Conservation (phyloP, 2,329 filamentous ascomycete species). For the Elsinoe australis region DNA sequence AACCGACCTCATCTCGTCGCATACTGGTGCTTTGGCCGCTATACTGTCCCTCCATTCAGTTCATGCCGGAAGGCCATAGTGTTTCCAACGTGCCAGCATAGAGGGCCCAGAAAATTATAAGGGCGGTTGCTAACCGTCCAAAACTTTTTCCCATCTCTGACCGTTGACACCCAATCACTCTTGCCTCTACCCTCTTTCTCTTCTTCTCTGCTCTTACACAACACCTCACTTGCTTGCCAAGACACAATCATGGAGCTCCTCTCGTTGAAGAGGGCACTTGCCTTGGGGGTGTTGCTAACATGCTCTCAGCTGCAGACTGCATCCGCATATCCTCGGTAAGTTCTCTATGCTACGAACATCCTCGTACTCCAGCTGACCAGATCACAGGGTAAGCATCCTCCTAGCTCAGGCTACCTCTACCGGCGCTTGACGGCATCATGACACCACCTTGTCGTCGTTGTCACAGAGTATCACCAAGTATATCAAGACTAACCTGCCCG, state of each 20-base stretch:
- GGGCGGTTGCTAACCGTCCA: conserved; percentile 9
- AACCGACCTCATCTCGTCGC: neutral
- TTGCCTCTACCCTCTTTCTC: neutral
- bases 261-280: conserved; percentile 12
- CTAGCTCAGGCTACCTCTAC: neutral
- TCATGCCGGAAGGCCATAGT: conserved; percentile 8
- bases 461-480: neutral
- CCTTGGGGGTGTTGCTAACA: conserved; percentile 14
- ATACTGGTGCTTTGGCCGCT: conserved; percentile 9
- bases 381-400: conserved; percentile 9
- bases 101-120: conserved; percentile 1
- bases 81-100: neutral
- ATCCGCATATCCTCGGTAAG: conserved; percentile 15
- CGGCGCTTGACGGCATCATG: conserved; percentile 10
- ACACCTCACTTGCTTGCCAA: conserved; percentile 6
- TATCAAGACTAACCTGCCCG: neutral
- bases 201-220: conserved; percentile 4
- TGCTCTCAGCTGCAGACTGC: conserved; percentile 14
- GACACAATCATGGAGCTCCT: conserved; percentile 9
- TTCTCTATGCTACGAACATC: neutral
- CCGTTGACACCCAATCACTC: conserved; percentile 7
- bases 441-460: neutral
- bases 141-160: conserved; percentile 8
- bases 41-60: conserved; percentile 8
- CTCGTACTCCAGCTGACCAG: conserved; percentile 5